Base-by-base conservation (phyloP, 306 rosid genomes). In the Gastrolobium villosum region DNA sequence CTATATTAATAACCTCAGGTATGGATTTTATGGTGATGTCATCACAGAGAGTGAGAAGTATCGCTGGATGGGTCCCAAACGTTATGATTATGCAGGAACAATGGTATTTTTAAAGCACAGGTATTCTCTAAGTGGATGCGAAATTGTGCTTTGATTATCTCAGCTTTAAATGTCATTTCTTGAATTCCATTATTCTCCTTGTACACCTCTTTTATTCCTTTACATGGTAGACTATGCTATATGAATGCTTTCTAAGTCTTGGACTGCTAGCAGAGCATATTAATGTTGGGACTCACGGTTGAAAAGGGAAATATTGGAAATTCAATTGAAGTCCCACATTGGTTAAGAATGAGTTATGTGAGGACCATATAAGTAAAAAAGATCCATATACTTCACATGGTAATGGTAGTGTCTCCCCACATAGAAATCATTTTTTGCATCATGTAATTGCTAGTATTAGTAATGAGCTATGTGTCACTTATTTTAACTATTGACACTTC, bases 21-120 rank as follows among this genome's bases (percentile, higher is more conserved):
- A 94, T 74, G 99, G 99, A 53, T 94, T 94, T 87, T 94, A 94
- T 85, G 99, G 99, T 63, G 99, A 94, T 87, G 99, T 94, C 81
- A 94, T 94, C 80, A 64, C 86, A 36, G 95, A 94, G 87, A 94
- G 99, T 76, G 99, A 94, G 84, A 94, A 92, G 72, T 90, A 84
- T 81, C 97, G 95, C 30, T 94, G 99, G 99, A 94, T 94, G 99
- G 99, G 99, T 46, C 99, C 99, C 72, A 86, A 26, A 62, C 93
- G 99, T 40, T 94, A 94, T 67, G 99, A 94, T 87, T 92, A 88
- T 82, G 97, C 99, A 0, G 99, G 99, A 74, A 90, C 99, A 53
- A 80, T 87, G 87, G 97, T 89, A 65, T 94, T 94, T 80, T 71
- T 94, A 75, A 94, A 28, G 90, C 97, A 92, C 84, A 88, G 93